Evolutionary conservation across 331 rosid species (phyloP), one percentile per base, ranked within the genome.

Genomic region (Malus hybrid): DNA sequence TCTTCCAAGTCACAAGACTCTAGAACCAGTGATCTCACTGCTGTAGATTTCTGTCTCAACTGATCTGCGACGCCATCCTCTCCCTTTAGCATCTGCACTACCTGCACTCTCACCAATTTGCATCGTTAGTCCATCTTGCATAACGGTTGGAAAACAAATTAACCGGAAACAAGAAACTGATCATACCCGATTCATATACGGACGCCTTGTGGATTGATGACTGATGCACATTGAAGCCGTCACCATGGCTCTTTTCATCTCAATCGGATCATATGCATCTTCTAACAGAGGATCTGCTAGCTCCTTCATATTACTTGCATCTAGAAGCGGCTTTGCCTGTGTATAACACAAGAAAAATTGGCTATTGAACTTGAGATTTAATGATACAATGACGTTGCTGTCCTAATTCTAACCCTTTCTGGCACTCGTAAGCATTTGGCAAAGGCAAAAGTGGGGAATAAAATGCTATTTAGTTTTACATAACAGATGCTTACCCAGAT

Each of bases 241-340:
- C 24, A 65, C 12, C 96, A 95, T 90, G 62, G 67, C 63, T 11
- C 86, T 83, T 60, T 76, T 86, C 93, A 95, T 88, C 79, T 95
- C 97, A 1, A 4, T 48, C 6, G 70, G 78, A 82, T 92, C 92
- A 70, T 81, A 95, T 2, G 81, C 81, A 15, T 80, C 81, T 68
- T 76, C 85, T 69, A 95, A 77, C 74, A 83, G 85, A 2, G 99
- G 90, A 87, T 95, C 99, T 9, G 66, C 92, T 70, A 95, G 70
- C 39, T 78, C 97, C 84, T 86, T 75, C 27, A 86, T 67, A 76
- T 80, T 88, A 73, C 78, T 81, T 6, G 67, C 42, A 54, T 92
- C 97, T 57, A 95, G 86, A n/a, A 88, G 65, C 7, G 98, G 97
- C 76, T 89, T 95, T 72, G 99, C 98, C 99, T 95, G 83, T 44